phyloP scores from a whole-genome alignment of 768 basidiomycete genomes.

The Tylopilus balloui region DNA sequence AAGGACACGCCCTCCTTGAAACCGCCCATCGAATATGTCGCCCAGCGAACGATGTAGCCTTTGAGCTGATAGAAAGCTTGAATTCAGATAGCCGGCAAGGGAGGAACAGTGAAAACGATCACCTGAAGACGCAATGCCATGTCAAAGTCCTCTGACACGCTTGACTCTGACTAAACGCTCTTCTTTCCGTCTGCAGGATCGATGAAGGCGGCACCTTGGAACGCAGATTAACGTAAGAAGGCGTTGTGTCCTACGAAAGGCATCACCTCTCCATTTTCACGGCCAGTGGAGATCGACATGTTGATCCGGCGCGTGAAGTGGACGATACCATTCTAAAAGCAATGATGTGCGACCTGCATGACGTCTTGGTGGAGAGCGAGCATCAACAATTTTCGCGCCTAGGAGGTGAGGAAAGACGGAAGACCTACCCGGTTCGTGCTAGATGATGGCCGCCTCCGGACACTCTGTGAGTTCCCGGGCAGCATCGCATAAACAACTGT shows the following conservation, averaged over 20 bases:
- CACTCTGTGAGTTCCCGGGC: slow-evolving; percentile 78
- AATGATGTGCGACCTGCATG: slow-evolving; percentile 85
- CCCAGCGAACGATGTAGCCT: slow-evolving; percentile 46
- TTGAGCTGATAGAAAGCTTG: slow-evolving; percentile 27
- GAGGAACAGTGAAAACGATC: slow-evolving; percentile 25
- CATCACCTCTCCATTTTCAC: slow-evolving; percentile 70
- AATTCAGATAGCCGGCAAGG: slow-evolving; percentile 60
- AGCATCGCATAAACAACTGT: slow-evolving; percentile 80
- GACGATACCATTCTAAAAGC: slow-evolving; percentile 91
- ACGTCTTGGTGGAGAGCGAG: slow-evolving; percentile 48
- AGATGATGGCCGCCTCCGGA: slow-evolving; percentile 87
- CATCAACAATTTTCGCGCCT: slow-evolving; percentile 25
- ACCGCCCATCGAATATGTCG: slow-evolving; percentile 79
- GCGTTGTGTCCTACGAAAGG: slow-evolving; percentile 88
- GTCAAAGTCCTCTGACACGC: slow-evolving; percentile 70
- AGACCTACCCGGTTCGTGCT: slow-evolving; percentile 71
- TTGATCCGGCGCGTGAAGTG: slow-evolving; percentile 91
- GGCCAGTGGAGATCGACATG: slow-evolving; percentile 72
- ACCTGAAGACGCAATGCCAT: slow-evolving; percentile 56
- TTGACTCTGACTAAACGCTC: slow-evolving; percentile 67
- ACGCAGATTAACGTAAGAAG: slow-evolving; percentile 83
- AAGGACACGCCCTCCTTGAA: slow-evolving; percentile 93
- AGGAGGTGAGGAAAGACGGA: slow-evolving; percentile 2
- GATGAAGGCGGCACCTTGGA: slow-evolving; percentile 81
- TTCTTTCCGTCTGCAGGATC: slow-evolving; percentile 53